These are phyloP conservation scores for Setaria italica DNA, from an alignment of 202 grass and related monocot species.

Conservation along the genomic window DNA sequence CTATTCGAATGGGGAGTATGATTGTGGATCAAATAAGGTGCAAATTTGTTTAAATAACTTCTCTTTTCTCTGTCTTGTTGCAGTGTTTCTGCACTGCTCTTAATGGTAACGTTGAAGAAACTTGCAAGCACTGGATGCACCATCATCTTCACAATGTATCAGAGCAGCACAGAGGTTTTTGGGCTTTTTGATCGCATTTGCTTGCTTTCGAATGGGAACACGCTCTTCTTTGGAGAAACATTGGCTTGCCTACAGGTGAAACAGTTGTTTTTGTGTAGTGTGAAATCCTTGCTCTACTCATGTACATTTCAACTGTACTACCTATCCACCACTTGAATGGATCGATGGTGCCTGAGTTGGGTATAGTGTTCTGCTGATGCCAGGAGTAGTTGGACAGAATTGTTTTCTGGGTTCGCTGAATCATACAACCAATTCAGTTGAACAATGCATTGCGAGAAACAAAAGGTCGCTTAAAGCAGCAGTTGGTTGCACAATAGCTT, in stretches of 20 bases:
- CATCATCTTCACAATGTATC: constrained; percentile 97
- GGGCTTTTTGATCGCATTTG: constrained; percentile 97
- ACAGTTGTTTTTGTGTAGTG: constrained; percentile 11
- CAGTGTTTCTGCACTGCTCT: constrained; percentile 93
- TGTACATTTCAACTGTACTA: constrained; percentile 10
- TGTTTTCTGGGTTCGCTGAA: constrained; percentile 2
- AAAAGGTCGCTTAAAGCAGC: neutral
- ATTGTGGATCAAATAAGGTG: neutral
- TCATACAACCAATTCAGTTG: neutral
- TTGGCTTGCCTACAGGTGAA: constrained; percentile 92
- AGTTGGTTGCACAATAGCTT: neutral
- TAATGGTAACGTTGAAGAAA: constrained; percentile 98
- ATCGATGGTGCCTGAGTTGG: neutral
- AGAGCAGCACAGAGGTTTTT: constrained; percentile 98
- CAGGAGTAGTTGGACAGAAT: neutral
- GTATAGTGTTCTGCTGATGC: neutral
- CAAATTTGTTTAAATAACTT: constrained; percentile 3
- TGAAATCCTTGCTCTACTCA: neutral
- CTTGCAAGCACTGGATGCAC: constrained; percentile 98
- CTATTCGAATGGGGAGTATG: neutral
- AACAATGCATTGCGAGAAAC: constrained; percentile 8
- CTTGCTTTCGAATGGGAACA: constrained; percentile 96
- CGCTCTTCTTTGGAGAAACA: constrained; percentile 96
- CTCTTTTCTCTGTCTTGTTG: constrained; percentile 28
- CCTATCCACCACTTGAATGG: neutral